Base-by-base conservation (phyloP, 1,139 yeast genomes). In the Pichia sp. region DNA sequence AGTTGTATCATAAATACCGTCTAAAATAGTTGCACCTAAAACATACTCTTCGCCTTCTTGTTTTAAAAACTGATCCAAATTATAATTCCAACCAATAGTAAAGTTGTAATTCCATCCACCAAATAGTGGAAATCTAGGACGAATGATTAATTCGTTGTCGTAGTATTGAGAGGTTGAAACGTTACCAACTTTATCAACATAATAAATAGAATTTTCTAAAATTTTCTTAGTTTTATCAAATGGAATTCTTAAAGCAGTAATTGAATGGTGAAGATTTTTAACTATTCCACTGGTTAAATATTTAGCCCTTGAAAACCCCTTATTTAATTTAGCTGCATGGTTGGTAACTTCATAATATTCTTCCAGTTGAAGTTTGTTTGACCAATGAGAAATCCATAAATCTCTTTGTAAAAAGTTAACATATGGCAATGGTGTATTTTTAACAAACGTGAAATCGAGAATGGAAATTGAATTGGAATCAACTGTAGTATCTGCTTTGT, bases 41-140 rank as follows among this genome's bases (percentile, higher is more conserved):
- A 87, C 67, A 65, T 81, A 88, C 47, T 77, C 75, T 13, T 69
- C 67, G 27, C 67, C 60, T 14, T 46, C 44, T 19, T 47, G 48
- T 33, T 45, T 56, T 53, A 89, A 73, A 61, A 76, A 82, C 48
- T 79, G 71, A 30, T 72, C 65, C 46, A 90, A 70, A 42, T 75
- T 72, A 58, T 81, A 79, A 53, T 84, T 80, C 96, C 96, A 95
- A 9, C 98, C 98, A 63, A 93, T 72, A 25, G 99, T 93, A 73
- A 89, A 93, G 70, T 93, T 90, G 71, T 90, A 93, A 62, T 84
- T 80, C 99, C 99, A 93, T 43, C 91, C 95, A 48, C 99, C 99
- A 70, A 89, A 87, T 10, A 93, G 65, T 14, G 99, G 99, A 73
- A 76, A 93, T 67, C 99, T 79, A 52, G 99, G 99, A 63, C 79